A percentile compares a stretch with the other conserved stretches of the same genome.
phyloP scores from a whole-genome alignment of 2,329 filamentous ascomycete genomes.

The Botrytis sinoallii region DNA sequence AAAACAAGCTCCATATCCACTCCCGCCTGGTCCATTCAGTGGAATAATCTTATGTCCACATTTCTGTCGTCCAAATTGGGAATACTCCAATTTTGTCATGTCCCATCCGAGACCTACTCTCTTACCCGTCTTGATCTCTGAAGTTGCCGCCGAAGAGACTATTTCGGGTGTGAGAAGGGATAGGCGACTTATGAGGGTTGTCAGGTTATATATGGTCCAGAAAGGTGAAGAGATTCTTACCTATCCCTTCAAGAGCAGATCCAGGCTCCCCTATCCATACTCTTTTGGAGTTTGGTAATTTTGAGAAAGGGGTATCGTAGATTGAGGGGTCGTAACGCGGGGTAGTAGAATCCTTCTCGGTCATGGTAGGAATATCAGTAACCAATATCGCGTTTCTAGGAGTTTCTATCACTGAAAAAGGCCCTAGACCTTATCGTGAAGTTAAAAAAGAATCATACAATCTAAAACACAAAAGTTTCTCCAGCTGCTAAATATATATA shows the following conservation, averaged over 20 bases:
- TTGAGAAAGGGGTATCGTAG: constrained; percentile 26
- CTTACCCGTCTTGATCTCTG: constrained; percentile 50
- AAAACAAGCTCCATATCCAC: constrained; percentile 42
- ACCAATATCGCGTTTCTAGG: neutral
- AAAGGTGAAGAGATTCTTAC: constrained; percentile 3
- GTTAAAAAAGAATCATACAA: neutral
- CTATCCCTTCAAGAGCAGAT: constrained; percentile 27
- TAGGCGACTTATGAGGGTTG: constrained; percentile 37
- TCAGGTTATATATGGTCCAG: neutral
- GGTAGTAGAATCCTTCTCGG: neutral
- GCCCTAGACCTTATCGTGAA: neutral
- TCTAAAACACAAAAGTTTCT: neutral
- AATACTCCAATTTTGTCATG: constrained; percentile 53
- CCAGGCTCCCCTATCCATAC: constrained; percentile 29
- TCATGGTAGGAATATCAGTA: neutral
- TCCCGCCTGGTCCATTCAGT: constrained; percentile 39
- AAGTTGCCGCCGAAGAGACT: constrained; percentile 47
- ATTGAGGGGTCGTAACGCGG: constrained; percentile 27
- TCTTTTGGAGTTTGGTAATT: constrained; percentile 27
- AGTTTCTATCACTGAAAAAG: too few species aligned
- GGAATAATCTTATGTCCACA: constrained; percentile 50
- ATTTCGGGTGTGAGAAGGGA: constrained; percentile 51
- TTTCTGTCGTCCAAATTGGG: constrained; percentile 51
- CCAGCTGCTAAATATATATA: neutral
- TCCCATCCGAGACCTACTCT: constrained; percentile 54